Evolutionary conservation across 768 basidiomycete species (phyloP).

Genomic region (Mycena olivaceomarginata): DNA sequence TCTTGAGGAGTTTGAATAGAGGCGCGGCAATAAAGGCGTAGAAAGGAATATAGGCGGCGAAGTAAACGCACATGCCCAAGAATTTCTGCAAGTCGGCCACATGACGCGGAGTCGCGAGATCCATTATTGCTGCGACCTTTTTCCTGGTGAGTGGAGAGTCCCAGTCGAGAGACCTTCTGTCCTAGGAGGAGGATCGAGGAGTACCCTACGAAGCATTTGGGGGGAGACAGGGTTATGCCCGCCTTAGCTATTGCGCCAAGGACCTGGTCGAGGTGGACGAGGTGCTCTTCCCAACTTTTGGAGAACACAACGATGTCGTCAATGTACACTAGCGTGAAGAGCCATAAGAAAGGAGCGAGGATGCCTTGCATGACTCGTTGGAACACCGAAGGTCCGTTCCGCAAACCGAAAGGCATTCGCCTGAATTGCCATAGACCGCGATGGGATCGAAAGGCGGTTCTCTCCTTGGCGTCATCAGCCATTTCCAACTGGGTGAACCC

Average conservation of each 20-base stretch:
- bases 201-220: no score
- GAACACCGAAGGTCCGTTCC: no score
- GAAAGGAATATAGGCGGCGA: conserved; percentile 51
- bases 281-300: conserved; percentile 44
- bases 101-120: conserved; percentile 29
- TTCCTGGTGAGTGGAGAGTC: conserved; percentile 44
- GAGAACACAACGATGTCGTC: conserved; percentile 49
- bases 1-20: no score
- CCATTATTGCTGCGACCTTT: conserved; percentile 49
- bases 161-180: no score
- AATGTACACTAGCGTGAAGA: conserved; percentile 20
- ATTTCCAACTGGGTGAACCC: conserved; percentile 58
- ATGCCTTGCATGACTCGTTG: no score
- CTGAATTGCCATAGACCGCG: neutral
- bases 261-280: conserved; percentile 44
- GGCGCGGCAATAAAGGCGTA: conserved; percentile 46
- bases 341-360: no score
- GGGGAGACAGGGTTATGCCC: neutral
- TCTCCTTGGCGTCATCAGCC: conserved; percentile 44
- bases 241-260: conserved; percentile 40
- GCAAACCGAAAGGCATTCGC: no score
- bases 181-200: no score
- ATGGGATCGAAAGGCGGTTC: conserved; percentile 56
- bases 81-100: conserved; percentile 46
- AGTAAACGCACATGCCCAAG: conserved; percentile 53